A percentile compares a stretch with the other conserved stretches of the same genome.
Conservation (phyloP, 441 rosid species). For the Breynia disticha region DNA sequence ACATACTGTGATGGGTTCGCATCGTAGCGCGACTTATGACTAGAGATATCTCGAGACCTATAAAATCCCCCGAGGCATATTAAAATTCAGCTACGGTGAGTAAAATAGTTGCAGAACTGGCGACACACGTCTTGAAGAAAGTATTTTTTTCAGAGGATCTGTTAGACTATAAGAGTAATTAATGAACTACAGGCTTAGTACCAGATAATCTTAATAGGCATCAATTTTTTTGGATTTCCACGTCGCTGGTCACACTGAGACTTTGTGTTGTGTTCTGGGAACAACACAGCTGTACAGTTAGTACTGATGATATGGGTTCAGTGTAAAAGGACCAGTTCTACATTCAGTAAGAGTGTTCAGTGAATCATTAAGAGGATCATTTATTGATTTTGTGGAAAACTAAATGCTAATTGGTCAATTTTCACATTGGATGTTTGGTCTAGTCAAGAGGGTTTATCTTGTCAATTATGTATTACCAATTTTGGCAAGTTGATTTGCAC, state of each 20-base stretch:
- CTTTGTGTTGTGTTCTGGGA: constrained; percentile 14
- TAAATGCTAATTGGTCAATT: constrained; percentile 18
- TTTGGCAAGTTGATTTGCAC: constrained; percentile 36
- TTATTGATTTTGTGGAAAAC: too few species aligned
- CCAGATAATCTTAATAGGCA: background rate
- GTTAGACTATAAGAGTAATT: too few species aligned
- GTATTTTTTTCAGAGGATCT: too few species aligned
- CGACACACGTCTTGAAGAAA: too few species aligned
- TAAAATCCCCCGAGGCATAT: too few species aligned
- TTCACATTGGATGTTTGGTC: constrained; percentile 52
- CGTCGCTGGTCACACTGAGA: constrained; percentile 5
- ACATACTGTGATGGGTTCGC: too few species aligned
- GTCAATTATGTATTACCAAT: constrained; percentile 32
- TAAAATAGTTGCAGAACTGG: too few species aligned
- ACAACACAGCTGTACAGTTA: constrained; percentile 12
- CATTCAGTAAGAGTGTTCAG: constrained; percentile 15
- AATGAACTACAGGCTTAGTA: too few species aligned
- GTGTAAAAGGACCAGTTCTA: constrained; percentile 36
- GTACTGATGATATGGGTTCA: constrained; percentile 33
- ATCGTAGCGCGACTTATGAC: too few species aligned
- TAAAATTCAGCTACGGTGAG: too few species aligned
- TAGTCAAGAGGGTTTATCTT: constrained; percentile 44
- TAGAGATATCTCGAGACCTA: too few species aligned
- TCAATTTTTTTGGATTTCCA: background rate
- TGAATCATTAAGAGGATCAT: background rate